Evolutionary conservation across 495 filamentous ascomycete species (phyloP).

Genomic region (Trichoderma virens): DNA sequence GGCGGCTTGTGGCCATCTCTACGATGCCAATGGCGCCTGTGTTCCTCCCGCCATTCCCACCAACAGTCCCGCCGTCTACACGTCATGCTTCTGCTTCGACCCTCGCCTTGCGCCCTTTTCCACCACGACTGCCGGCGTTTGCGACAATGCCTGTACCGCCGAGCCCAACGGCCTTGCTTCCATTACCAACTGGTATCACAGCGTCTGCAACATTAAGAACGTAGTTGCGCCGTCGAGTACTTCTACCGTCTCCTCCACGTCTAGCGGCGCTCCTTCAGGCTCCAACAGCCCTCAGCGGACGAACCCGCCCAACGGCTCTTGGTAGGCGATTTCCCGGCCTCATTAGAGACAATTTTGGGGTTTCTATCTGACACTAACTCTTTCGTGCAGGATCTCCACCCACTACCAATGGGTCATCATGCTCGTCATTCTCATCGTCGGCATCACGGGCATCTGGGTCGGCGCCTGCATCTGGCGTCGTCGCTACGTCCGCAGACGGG

Average conservation of each 20-base stretch:
- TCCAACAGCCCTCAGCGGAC: background rate
- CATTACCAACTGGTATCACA: conserved; percentile 44
- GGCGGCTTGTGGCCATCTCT: conserved; percentile 38
- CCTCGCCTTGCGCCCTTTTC: conserved; percentile 33
- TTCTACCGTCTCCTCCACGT: background rate
- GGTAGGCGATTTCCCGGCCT: conserved; percentile 15
- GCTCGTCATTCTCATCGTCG: conserved; percentile 44
- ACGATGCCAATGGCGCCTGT: conserved; percentile 48
- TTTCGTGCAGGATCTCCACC: conserved; percentile 31
- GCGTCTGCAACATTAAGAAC: conserved; percentile 28
- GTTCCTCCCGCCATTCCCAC: conserved; percentile 31
- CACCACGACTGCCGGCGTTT: conserved; percentile 32
- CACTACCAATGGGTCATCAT: conserved; percentile 53
- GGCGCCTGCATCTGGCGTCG: conserved; percentile 45
- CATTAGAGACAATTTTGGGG: background rate
- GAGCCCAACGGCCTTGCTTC: conserved; percentile 26
- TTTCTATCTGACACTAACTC: conserved; percentile 9
- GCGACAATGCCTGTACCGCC: conserved; percentile 27
- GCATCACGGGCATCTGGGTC: conserved; percentile 44
- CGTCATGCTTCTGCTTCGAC: conserved; percentile 42
- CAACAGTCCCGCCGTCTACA: conserved; percentile 22
- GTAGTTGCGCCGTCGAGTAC: background rate
- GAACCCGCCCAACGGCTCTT: conserved; percentile 14
- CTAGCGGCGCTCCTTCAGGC: background rate
- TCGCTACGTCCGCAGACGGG: conserved; percentile 44